phyloP scores from a whole-genome alignment of 2,329 filamentous ascomycete species.

The Claviceps purpurea region DNA sequence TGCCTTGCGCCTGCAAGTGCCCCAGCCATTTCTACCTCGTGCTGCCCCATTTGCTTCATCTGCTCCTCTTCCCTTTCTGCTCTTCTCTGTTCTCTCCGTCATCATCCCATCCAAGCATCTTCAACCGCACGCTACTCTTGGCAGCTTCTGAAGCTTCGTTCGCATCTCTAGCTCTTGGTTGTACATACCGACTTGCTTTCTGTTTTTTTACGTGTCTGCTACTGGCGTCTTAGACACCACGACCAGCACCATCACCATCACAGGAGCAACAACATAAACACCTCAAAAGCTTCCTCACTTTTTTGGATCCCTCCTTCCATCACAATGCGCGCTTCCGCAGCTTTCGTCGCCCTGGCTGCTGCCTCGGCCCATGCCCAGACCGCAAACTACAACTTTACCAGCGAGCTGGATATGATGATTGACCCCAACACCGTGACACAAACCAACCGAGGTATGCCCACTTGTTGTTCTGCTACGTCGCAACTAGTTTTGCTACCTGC shows the following conservation, averaged over 20 bases:
- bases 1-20: background rate
- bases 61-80: background rate
- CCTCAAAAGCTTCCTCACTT: background rate
- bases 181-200: background rate
- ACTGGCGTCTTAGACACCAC: background rate
- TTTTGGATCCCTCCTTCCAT: slow-evolving; percentile 5
- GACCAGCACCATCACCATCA: background rate
- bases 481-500: background rate
- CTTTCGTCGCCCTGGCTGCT: slow-evolving; percentile 31
- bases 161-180: slow-evolving; percentile 3
- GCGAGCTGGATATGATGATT: slow-evolving; percentile 28
- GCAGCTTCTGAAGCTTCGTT: slow-evolving; percentile 4
- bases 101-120: slow-evolving; percentile 8
- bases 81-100: slow-evolving; percentile 3
- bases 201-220: slow-evolving; percentile 1
- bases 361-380: slow-evolving; percentile 25
- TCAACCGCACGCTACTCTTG: slow-evolving; percentile 2
- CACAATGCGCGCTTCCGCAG: slow-evolving; percentile 27
- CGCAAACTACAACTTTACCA: slow-evolving; percentile 25
- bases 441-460: slow-evolving; percentile 25
- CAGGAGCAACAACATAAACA: background rate
- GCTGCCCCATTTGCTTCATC: slow-evolving; percentile 1
- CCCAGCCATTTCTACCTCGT: slow-evolving; percentile 4
- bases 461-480: background rate
- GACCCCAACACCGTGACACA: slow-evolving; percentile 22